Base-by-base conservation (phyloP, 108 stramenopile species). In the Stephanodiscus triporus region DNA sequence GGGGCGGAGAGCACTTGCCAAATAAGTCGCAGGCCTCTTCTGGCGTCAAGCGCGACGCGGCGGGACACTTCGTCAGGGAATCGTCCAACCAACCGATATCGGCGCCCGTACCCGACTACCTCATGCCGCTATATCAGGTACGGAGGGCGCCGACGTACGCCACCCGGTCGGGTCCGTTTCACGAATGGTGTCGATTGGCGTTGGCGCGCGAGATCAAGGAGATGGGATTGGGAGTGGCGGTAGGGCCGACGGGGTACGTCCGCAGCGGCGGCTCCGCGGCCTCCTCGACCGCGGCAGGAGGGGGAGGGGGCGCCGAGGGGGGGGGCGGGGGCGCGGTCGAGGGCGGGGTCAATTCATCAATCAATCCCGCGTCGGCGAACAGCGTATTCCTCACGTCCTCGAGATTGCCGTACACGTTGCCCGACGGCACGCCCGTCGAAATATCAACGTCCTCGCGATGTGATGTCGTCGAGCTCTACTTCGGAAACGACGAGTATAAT, bases 51-150 rank as follows among this genome's bases (percentile, higher is more conserved):
- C 51, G 80, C 34, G 80, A 77, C 50, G 42, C 76, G 13, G 47
- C 72, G 16, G 79, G 79, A 13, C 67, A 63, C 24, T 80, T 80
- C 56, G 22, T 80, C 32, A 80, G 73, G 65, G 66, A 67, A 26
- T 51, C 45, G 0, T 36, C 32, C 17, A 38, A 62, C 19, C 27
- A 53, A n/a, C 22, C 59, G 27, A 36, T 37, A 32, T 16, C 34
- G 4, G 43, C 32, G 14, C 24, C 74, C 43, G 72, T 78, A 34
- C 68, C 73, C 19, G 70, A 81, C 30, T 80, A 81, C 26, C 63
- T 93, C 22, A 84, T 85, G 80, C 90, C 92, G 6, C 51, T 88
- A 29, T 93, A 91, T 80, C 92, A 91, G 65, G 88, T 91, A 0
- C 75, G 79, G n/a, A 47, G 75, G 32, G 72, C 82, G 66, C 56